phyloP scores from a whole-genome alignment of 1,139 yeast species.

The Hemisphaericaspora xylanilytica region DNA sequence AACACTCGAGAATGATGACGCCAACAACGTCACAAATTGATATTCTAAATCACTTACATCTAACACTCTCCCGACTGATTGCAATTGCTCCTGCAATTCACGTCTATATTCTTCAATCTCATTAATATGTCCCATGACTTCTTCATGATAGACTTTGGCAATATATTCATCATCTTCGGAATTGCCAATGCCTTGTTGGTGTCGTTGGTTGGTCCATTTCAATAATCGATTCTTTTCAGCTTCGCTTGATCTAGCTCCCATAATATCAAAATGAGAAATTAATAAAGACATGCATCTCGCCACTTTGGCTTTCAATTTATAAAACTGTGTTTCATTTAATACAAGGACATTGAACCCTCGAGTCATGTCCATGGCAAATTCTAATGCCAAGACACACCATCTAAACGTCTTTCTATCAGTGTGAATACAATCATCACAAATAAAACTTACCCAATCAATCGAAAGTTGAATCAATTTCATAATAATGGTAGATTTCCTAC shows the following conservation, averaged over 20 bases:
- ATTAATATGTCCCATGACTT: slow-evolving; percentile 57
- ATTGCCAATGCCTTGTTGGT: slow-evolving; percentile 44
- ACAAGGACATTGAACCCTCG: slow-evolving; percentile 86
- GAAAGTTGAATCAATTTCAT: slow-evolving; percentile 72
- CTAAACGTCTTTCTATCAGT: slow-evolving; percentile 87
- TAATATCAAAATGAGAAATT: slow-evolving; percentile 93
- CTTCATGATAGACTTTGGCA: slow-evolving; percentile 53
- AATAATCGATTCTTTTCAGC: slow-evolving; percentile 60
- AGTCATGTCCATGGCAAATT: slow-evolving; percentile 94
- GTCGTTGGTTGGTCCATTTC: slow-evolving; percentile 47
- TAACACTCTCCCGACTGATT: slow-evolving; percentile 78
- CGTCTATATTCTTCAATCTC: slow-evolving; percentile 57
- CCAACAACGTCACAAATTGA: slow-evolving; percentile 80
- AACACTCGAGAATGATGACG: slow-evolving; percentile 86
- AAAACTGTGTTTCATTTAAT: slow-evolving; percentile 73
- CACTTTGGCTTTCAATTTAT: slow-evolving; percentile 71
- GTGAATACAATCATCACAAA: slow-evolving; percentile 93
- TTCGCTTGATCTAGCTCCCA: slow-evolving; percentile 95
- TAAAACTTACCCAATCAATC: slow-evolving; percentile 88
- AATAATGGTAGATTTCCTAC: slow-evolving; percentile 67
- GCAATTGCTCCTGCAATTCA: slow-evolving; percentile 46
- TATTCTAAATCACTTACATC: slow-evolving; percentile 87
- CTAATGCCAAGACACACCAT: slow-evolving; percentile 95
- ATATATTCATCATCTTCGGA: slow-evolving; percentile 61
- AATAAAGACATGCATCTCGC: slow-evolving; percentile 93